Conservation (phyloP, 345 rosid species). For the Nephelium lappaceum region DNA sequence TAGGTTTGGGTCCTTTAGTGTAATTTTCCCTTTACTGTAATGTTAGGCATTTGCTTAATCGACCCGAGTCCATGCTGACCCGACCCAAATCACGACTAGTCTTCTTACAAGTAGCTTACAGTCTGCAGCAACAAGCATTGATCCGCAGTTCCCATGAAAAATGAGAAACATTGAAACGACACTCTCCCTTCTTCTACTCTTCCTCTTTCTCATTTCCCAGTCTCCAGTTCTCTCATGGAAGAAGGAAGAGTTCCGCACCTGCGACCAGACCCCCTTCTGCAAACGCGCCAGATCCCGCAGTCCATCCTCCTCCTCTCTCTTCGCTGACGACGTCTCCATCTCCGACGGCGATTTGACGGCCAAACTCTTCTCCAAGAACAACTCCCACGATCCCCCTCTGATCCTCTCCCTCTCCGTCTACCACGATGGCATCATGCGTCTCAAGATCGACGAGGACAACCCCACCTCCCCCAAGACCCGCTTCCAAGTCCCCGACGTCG, state of each 20-base stretch:
- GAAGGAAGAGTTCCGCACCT: conserved; percentile 90
- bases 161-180: conserved; percentile 35
- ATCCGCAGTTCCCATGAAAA: neutral
- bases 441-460: conserved; percentile 79
- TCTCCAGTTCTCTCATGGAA: conserved; percentile 68
- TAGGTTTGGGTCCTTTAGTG: too few relatives aligned
- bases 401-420: conserved; percentile 71
- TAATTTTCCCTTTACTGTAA: too few relatives aligned
- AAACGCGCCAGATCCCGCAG: conserved; percentile 80
- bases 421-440: conserved; percentile 65
- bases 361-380: conserved; percentile 47
- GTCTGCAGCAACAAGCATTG: neutral
- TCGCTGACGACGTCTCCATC: conserved; percentile 56
- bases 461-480: conserved; percentile 71
- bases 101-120: neutral
- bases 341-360: conserved; percentile 84
- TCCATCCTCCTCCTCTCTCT: conserved; percentile 61
- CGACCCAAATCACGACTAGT: neutral
- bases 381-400: conserved; percentile 55
- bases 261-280: conserved; percentile 97
- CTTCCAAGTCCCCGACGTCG: conserved; percentile 85
- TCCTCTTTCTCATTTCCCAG: conserved; percentile 41
- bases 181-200: conserved; percentile 33
- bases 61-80: neutral
- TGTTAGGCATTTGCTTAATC: too few relatives aligned